Percentiles rank a stretch among this genome's conserved stretches.
phyloP scores from a whole-genome alignment of 805 yeast genomes.

The Saccharomycopsis fodiens region DNA sequence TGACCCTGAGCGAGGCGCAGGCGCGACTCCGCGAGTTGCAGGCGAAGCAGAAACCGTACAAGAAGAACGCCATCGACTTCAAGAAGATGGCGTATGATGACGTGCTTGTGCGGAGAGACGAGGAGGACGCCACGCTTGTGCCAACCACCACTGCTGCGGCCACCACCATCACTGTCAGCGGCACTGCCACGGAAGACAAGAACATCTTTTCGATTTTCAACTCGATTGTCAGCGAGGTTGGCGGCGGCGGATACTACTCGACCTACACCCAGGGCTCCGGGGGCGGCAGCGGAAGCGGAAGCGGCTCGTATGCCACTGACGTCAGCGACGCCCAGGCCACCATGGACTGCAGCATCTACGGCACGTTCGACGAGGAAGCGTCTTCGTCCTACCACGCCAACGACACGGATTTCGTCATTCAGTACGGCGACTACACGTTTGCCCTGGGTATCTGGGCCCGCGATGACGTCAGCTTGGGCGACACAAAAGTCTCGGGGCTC shows the following conservation, averaged over 20 bases:
- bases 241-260: conserved; percentile 3
- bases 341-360: conserved; percentile 33
- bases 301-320: not conserved
- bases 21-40: not conserved
- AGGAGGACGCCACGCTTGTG: too few relatives aligned
- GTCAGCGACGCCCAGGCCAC: conserved; percentile 11
- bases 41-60: not conserved
- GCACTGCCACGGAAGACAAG: not conserved
- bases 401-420: conserved; percentile 31
- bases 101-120: not conserved
- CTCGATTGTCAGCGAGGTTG: conserved; percentile 7
- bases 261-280: conserved; percentile 8
- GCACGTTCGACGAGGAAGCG: conserved; percentile 29
- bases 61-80: not conserved
- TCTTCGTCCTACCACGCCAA: conserved; percentile 31
- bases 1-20: not conserved
- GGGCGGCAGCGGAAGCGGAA: conserved; percentile 4
- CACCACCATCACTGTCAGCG: conserved; percentile 3
- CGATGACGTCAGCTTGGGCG: conserved; percentile 51
- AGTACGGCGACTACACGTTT: conserved; percentile 41
- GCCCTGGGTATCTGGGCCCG: conserved; percentile 54
- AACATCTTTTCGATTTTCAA: conserved; percentile 8
- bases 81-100: conserved; percentile 3
- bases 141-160: not conserved
- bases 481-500: conserved; percentile 38